Evolutionary conservation across 306 rosid species (phyloP), one percentile per base, ranked within the genome.

Genomic region (Macrotyloma uniflorum): DNA sequence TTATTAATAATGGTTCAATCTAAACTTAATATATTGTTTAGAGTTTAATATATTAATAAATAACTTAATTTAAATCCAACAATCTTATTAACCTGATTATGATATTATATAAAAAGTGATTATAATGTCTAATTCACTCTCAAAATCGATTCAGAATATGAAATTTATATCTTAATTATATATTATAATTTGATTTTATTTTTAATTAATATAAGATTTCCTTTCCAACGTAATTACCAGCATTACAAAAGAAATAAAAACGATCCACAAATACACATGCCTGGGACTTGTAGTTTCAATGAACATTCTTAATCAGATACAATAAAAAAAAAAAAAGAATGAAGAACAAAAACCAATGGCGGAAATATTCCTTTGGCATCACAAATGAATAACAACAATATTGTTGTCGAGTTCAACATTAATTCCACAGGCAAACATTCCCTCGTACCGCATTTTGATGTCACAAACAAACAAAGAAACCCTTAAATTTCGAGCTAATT

Each of bases 361-460:
- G 36, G 75, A 86, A 80, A 40, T 75, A 86, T 86, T 86, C 90
- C 74, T 76, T 69, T 49, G 43, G 50, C 74, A 79, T 59, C 38
- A 67, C n/a, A 70, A 53, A 32, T 6, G 5, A 46, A 53, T 53
- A 22, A 42, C 46, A 76, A 50, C 55, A 70, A 70, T 51, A 70
- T 38, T 63, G 38, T 76, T 32, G 30, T 64, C 3, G 72, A 66
- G 50, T 83, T 72, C 51, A 78, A 68, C 80, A 42, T 42, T 42
- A 42, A 42, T 42, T 83, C 77, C 77, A 73, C 61, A 65, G 80
- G 83, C 89, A 93, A 83, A 89, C 90, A 93, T 93, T 93, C 98
- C 88, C 87, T 88, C 51, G 49, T 76, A 78, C 86, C 93, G 88
- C 89, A 93, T 88, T 91, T 85, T 84, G 58, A 89, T 73, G 94